Evolutionary conservation across 2,329 filamentous ascomycete species (phyloP).

Genomic region (Chaetomiaceae sp.): DNA sequence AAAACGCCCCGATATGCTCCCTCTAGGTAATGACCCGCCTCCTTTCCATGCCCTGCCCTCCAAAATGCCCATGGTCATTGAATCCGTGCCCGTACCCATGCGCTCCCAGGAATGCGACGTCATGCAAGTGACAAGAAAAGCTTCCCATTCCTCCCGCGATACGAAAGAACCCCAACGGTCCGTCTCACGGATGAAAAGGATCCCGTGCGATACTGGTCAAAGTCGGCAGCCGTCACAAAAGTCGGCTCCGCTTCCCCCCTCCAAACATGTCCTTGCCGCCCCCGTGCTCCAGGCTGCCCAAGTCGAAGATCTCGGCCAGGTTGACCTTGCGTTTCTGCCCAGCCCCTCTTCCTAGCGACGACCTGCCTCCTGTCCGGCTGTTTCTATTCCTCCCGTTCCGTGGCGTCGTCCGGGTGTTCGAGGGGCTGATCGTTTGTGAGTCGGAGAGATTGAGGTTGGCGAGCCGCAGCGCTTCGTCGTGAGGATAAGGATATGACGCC

Average conservation of each 20-base stretch:
- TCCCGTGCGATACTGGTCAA: background rate
- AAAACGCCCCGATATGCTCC: slow-evolving; percentile 22
- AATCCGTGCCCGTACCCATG: slow-evolving; percentile 13
- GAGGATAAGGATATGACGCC: slow-evolving; percentile 56
- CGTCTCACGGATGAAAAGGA: background rate
- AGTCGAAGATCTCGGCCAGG: slow-evolving; percentile 70
- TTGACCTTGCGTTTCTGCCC: slow-evolving; percentile 71
- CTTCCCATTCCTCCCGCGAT: slow-evolving; percentile 10
- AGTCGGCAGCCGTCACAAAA: slow-evolving; percentile 33
- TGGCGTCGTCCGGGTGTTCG: slow-evolving; percentile 26
- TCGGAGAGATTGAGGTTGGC: slow-evolving; percentile 59
- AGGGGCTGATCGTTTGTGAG: slow-evolving; percentile 39
- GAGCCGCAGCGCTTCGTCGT: slow-evolving; percentile 55
- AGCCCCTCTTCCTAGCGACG: slow-evolving; percentile 54
- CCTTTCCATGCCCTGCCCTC: slow-evolving; percentile 1
- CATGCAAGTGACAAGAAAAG: slow-evolving; percentile 1
- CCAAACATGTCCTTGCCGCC: slow-evolving; percentile 52
- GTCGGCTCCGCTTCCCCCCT: slow-evolving; percentile 48
- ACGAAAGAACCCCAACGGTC: background rate
- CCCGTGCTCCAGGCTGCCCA: slow-evolving; percentile 57
- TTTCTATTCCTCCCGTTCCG: slow-evolving; percentile 27
- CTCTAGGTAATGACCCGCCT: slow-evolving; percentile 15
- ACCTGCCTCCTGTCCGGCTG: slow-evolving; percentile 18
- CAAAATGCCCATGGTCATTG: slow-evolving; percentile 5
- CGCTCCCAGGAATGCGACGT: slow-evolving; percentile 14